phyloP scores from a whole-genome alignment of 2,329 filamentous ascomycete species.

The Sporothrix humicola region DNA sequence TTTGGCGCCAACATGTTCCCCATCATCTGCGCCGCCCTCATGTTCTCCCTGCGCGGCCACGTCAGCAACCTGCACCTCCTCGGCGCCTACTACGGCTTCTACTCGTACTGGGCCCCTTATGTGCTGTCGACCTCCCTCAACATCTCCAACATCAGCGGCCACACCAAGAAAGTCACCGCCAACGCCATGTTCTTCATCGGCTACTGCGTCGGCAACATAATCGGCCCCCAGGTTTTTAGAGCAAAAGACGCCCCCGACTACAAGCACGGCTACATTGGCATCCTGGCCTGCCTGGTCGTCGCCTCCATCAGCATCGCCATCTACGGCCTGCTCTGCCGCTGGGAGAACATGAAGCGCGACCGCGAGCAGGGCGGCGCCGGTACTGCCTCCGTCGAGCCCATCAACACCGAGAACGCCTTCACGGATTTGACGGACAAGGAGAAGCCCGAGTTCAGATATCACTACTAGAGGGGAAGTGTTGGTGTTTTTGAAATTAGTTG shows the following conservation, averaged over 20 bases:
- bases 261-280: slow-evolving; percentile 64
- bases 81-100: slow-evolving; percentile 30
- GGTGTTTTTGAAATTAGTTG: neutral
- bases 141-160: slow-evolving; percentile 42
- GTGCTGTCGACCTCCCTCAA: slow-evolving; percentile 46
- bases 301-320: slow-evolving; percentile 45
- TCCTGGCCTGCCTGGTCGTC: slow-evolving; percentile 47
- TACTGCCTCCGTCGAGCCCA: slow-evolving; percentile 36
- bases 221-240: slow-evolving; percentile 63
- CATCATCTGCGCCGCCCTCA: slow-evolving; percentile 31
- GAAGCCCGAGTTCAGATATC: slow-evolving; percentile 37
- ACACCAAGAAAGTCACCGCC: slow-evolving; percentile 34
- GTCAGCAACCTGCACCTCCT: slow-evolving; percentile 23
- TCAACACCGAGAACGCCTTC: slow-evolving; percentile 43
- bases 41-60: slow-evolving; percentile 24
- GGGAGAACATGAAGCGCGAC: slow-evolving; percentile 50
- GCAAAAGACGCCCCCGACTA: slow-evolving; percentile 55
- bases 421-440: slow-evolving; percentile 44
- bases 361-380: slow-evolving; percentile 39
- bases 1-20: slow-evolving; percentile 20
- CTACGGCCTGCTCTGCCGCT: slow-evolving; percentile 50
- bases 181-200: slow-evolving; percentile 30
- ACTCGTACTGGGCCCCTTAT: slow-evolving; percentile 31
- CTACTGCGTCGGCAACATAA: slow-evolving; percentile 59
- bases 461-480: neutral